Conservation (phyloP, 345 rosid species). For the Combretum micranthum region DNA sequence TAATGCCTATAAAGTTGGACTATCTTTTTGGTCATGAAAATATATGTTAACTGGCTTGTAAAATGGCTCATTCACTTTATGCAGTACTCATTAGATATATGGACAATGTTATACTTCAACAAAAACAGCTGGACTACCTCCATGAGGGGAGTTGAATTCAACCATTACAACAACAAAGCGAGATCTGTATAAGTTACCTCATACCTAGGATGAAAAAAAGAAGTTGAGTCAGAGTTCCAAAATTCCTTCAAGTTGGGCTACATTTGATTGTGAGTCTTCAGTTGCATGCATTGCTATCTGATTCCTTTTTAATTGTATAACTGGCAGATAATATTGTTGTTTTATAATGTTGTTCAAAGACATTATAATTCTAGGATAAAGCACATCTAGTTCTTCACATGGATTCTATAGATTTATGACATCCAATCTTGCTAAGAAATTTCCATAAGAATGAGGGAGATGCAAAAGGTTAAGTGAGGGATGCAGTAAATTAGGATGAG, state of each 20-base stretch:
- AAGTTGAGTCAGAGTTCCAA: not conserved
- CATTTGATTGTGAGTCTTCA: conserved; percentile 51
- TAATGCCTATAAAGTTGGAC: too few relatives aligned
- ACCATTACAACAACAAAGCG: not conserved
- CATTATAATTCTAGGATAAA: too few relatives aligned
- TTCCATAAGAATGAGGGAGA: too few relatives aligned
- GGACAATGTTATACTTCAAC: conserved; percentile 15
- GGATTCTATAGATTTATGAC: too few relatives aligned
- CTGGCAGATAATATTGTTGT: not conserved
- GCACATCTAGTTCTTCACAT: too few relatives aligned
- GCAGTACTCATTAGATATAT: conserved; percentile 50
- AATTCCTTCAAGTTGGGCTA: conserved; percentile 51
- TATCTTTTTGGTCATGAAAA: too few relatives aligned
- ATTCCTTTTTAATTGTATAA: not conserved
- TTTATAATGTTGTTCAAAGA: too few relatives aligned
- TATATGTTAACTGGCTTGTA: too few relatives aligned
- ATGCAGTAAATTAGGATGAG: too few relatives aligned
- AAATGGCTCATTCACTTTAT: not conserved
- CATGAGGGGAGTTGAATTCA: not conserved
- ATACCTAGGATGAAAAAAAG: conserved; percentile 4
- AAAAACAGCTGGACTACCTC: conserved; percentile 11
- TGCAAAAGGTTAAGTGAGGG: too few relatives aligned
- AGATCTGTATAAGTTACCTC: conserved; percentile 16
- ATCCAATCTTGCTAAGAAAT: too few relatives aligned
- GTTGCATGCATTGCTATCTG: not conserved